Conservation (phyloP, 2,329 filamentous ascomycete genomes). For the Penicillium nordicum region DNA sequence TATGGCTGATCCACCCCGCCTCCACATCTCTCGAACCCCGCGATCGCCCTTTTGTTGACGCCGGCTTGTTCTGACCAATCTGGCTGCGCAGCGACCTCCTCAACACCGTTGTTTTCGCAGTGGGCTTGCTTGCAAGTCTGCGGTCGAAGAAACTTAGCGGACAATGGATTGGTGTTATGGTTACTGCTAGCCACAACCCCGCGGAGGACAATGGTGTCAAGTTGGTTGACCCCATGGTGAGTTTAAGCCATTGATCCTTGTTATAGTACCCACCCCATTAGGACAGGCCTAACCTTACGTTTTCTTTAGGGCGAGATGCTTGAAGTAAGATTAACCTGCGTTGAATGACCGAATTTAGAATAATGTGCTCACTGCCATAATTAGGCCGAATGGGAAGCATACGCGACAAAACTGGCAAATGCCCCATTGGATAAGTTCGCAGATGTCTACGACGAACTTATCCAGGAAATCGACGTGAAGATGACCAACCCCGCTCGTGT, state of each 20-base stretch:
- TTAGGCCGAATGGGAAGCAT: slow-evolving; percentile 78
- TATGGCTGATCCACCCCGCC: slow-evolving; percentile 27
- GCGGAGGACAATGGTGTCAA: slow-evolving; percentile 89
- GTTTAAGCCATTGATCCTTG: slow-evolving; percentile 17
- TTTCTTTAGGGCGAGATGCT: slow-evolving; percentile 78
- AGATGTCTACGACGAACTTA: slow-evolving; percentile 71
- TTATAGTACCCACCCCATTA: background rate
- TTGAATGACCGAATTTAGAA: background rate
- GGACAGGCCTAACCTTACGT: slow-evolving; percentile 12
- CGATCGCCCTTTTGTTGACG: slow-evolving; percentile 32
- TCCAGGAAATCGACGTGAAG: slow-evolving; percentile 72
- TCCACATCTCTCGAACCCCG: slow-evolving; percentile 27
- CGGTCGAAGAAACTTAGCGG: slow-evolving; percentile 86
- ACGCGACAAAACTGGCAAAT: slow-evolving; percentile 88
- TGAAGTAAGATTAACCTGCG: slow-evolving; percentile 56
- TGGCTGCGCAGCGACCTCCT: slow-evolving; percentile 63
- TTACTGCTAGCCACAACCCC: slow-evolving; percentile 90
- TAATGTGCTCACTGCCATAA: slow-evolving; percentile 20
- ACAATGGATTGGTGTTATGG: slow-evolving; percentile 93
- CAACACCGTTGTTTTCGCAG: slow-evolving; percentile 87
- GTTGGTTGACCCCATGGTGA: slow-evolving; percentile 86
- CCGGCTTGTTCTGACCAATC: slow-evolving; percentile 29
- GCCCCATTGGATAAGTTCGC: slow-evolving; percentile 71
- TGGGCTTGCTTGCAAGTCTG: slow-evolving; percentile 82
- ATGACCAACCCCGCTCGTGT: slow-evolving; percentile 69